These are phyloP conservation scores for Podospora didyma DNA, from an alignment of 495 filamentous ascomycete genomes.

Conservation along the genomic window DNA sequence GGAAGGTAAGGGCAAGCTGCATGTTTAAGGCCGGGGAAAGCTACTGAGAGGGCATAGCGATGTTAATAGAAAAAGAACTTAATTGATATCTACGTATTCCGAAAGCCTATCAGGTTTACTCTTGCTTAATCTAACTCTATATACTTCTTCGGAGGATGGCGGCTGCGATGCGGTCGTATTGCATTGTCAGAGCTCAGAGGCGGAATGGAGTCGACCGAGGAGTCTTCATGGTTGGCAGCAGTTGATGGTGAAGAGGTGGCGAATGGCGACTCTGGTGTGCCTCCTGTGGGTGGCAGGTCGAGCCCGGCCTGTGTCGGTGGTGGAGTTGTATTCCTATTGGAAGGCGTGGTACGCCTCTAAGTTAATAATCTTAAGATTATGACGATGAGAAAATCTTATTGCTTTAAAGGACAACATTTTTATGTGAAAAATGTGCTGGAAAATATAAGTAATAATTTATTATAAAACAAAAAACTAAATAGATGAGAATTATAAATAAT, in stretches of 20 bases:
- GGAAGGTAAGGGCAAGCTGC: not conserved
- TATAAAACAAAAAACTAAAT: too few relatives aligned
- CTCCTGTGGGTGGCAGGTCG: not conserved
- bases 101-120: not conserved
- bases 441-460: too few relatives aligned
- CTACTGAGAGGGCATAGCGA: too few relatives aligned
- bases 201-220: conserved; percentile 1
- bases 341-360: too few relatives aligned
- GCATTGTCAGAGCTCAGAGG: not conserved
- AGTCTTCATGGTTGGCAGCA: conserved; percentile 2
- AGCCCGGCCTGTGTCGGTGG: not conserved
- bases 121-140: not conserved
- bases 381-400: too few relatives aligned
- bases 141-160: not conserved
- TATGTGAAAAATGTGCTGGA: too few relatives aligned
- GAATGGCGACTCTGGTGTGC: not conserved
- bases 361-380: too few relatives aligned
- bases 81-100: not conserved
- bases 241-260: conserved; percentile 2
- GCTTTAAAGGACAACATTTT: too few relatives aligned
- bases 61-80: not conserved
- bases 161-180: conserved; percentile 1
- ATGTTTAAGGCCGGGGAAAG: too few relatives aligned
- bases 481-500: too few relatives aligned
- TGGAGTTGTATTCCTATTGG: not conserved